Evolutionary conservation across 2,329 filamentous ascomycete genomes (phyloP).

Genomic region (Epichloe sp.): DNA sequence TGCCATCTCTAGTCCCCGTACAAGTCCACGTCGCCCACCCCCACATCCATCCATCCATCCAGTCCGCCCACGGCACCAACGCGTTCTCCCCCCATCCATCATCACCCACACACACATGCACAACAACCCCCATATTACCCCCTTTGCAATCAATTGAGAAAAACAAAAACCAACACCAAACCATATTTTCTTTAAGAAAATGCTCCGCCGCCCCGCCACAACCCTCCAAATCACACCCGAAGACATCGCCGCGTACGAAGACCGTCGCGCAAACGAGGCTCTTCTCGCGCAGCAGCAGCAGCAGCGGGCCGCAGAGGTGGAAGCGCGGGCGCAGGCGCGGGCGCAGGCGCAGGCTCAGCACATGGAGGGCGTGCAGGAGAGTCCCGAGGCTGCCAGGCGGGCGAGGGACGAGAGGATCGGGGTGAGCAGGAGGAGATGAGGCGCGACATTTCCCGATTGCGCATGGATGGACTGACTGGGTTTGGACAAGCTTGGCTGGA

Average conservation of each 20-base stretch:
- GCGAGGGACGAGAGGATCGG: slow-evolving; percentile 28
- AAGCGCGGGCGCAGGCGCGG: slow-evolving; percentile 2
- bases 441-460: too few species aligned
- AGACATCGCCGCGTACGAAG: slow-evolving; percentile 59
- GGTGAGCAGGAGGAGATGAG: slow-evolving; percentile 12
- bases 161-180: neutral
- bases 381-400: slow-evolving; percentile 11
- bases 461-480: too few species aligned
- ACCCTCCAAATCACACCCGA: slow-evolving; percentile 55
- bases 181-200: slow-evolving; percentile 16
- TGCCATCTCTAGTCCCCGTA: too few species aligned
- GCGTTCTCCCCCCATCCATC: too few species aligned
- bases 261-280: slow-evolving; percentile 36
- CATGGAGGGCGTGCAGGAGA: slow-evolving; percentile 3
- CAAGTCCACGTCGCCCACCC: too few species aligned
- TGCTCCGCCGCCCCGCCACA: slow-evolving; percentile 57
- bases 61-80: too few species aligned
- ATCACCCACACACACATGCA: too few species aligned
- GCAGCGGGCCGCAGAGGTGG: neutral
- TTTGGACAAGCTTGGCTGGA: too few species aligned
- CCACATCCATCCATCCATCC: too few species aligned
- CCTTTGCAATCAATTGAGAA: too few species aligned
- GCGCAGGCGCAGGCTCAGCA: slow-evolving; percentile 8
- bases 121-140: neutral
- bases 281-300: slow-evolving; percentile 18